Conservation (phyloP, 176 grass and related monocot species). For the Pontederia paniculata region DNA sequence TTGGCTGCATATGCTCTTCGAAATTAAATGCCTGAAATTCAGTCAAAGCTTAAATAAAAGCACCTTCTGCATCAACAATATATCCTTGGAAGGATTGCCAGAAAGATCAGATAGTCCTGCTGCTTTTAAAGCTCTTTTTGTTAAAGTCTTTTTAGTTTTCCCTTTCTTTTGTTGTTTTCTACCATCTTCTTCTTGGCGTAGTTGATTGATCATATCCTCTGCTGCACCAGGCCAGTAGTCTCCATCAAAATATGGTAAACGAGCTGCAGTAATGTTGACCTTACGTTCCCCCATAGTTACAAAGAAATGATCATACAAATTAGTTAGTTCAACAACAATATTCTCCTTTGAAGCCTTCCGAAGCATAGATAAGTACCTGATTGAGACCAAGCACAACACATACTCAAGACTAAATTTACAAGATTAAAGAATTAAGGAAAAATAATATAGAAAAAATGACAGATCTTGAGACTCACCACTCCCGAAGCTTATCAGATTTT, state of each 20-base stretch:
- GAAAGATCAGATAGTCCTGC: conserved; percentile 79
- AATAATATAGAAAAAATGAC: not conserved
- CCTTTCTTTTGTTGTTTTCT: conserved; percentile 82
- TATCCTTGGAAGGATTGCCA: conserved; percentile 84
- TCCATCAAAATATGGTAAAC: conserved; percentile 93
- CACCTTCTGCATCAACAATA: conserved; percentile 96
- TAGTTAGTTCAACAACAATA: conserved; percentile 89
- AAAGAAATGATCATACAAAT: conserved; percentile 95
- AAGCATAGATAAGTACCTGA: conserved; percentile 97
- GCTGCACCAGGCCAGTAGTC: conserved; percentile 99
- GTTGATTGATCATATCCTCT: conserved; percentile 97
- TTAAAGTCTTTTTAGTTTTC: conserved; percentile 88
- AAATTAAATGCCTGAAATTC: no score
- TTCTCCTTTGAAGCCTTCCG: conserved; percentile 78
- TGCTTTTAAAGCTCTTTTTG: conserved; percentile 94
- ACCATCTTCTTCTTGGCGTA: conserved; percentile 92
- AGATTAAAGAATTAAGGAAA: not conserved
- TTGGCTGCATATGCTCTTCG: no score
- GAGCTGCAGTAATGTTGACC: conserved; percentile 84
- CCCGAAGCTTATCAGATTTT: conserved; percentile 95
- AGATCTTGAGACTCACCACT: conserved; percentile 37
- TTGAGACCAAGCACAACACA: conserved; percentile 4
- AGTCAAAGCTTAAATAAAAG: not conserved
- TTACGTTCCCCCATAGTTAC: conserved; percentile 56
- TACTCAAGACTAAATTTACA: conserved; percentile 3